A percentile compares a stretch with the other conserved stretches of the same genome.
Conservation (phyloP, 768 basidiomycete species). For the Dioszegia aurantiaca region DNA sequence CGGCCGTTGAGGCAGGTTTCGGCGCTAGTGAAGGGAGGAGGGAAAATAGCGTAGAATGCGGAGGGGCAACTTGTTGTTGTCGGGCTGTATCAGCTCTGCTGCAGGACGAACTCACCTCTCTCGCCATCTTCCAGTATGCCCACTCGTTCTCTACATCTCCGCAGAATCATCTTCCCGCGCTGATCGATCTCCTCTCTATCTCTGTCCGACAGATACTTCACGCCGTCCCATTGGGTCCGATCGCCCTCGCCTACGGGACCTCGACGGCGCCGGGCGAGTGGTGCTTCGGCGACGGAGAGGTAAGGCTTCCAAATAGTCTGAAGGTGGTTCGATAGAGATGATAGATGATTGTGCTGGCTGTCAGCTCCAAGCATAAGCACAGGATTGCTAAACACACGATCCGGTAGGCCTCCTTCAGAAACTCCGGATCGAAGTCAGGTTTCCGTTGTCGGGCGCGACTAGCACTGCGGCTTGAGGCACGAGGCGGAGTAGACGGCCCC, state of each 20-base stretch:
- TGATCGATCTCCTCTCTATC: conserved; percentile 96
- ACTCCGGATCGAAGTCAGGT: conserved; percentile 25
- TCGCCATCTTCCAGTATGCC: conserved; percentile 84
- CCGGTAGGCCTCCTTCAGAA: conserved; percentile 49
- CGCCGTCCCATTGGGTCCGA: conserved; percentile 41
- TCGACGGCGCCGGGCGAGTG: conserved; percentile 23
- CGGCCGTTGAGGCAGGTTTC: conserved; percentile 56
- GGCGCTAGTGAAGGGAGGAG: conserved; percentile 69
- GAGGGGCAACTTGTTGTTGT: conserved; percentile 50
- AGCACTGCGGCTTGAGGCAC: not conserved
- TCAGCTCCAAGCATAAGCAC: not conserved
- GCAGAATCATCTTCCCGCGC: conserved; percentile 79
- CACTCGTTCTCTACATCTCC: conserved; percentile 79
- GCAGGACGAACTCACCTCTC: conserved; percentile 64
- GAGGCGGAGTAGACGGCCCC: not conserved
- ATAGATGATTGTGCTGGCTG: conserved; percentile 44
- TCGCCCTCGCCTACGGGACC: conserved; percentile 22
- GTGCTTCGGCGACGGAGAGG: conserved; percentile 61
- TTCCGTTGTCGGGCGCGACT: conserved; percentile 7
- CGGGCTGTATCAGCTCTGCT: conserved; percentile 28
- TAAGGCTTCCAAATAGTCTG: conserved; percentile 77
- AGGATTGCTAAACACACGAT: conserved; percentile 46
- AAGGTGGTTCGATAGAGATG: conserved; percentile 57
- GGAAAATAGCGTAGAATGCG: conserved; percentile 62
- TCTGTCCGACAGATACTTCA: conserved; percentile 66